Conservation (phyloP, 352 stramenopile species). For the Phytopythium aichiense region DNA sequence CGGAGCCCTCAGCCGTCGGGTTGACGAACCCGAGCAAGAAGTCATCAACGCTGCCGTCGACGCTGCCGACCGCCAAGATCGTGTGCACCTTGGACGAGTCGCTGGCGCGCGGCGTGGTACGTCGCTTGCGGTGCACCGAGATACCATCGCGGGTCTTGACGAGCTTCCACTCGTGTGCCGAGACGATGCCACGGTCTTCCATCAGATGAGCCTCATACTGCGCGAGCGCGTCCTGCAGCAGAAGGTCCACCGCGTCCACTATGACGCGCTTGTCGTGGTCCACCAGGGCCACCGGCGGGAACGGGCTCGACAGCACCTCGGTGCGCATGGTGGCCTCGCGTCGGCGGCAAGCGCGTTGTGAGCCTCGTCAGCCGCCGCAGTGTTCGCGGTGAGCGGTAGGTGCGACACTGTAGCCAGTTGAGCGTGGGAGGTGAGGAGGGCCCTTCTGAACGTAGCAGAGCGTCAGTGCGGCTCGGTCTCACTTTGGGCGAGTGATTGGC, state of each 20-base stretch:
- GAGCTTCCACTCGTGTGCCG: constrained; percentile 25
- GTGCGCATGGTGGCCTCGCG: background rate
- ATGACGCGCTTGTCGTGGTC: constrained; percentile 2
- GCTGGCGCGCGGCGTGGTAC: constrained; percentile 8
- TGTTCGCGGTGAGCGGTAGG: too few relatives aligned
- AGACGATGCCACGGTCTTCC: constrained; percentile 22
- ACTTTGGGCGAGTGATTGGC: background rate
- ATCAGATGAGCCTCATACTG: constrained; percentile 31
- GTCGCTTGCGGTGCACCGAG: constrained; percentile 22
- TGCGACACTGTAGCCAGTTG: background rate
- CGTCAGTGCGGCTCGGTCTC: background rate
- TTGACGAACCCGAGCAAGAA: constrained; percentile 23
- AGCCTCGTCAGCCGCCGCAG: too few relatives aligned
- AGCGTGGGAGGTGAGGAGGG: background rate
- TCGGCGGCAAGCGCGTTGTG: background rate
- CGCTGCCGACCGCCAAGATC: constrained; percentile 14
- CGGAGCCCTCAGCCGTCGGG: constrained; percentile 24
- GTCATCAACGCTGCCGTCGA: constrained; percentile 20
- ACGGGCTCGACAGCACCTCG: constrained; percentile 23
- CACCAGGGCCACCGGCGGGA: constrained; percentile 20
- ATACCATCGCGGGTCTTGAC: constrained; percentile 27
- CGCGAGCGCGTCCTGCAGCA: constrained; percentile 11
- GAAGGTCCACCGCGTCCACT: constrained; percentile 5
- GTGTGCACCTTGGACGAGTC: constrained; percentile 14
- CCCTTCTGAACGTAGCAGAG: background rate